Percentiles rank a stretch among this genome's conserved stretches.
These are phyloP conservation scores for Paraphoma chrysanthemicola DNA, from an alignment of 2,329 filamentous ascomycete genomes.

Conservation along the genomic window DNA sequence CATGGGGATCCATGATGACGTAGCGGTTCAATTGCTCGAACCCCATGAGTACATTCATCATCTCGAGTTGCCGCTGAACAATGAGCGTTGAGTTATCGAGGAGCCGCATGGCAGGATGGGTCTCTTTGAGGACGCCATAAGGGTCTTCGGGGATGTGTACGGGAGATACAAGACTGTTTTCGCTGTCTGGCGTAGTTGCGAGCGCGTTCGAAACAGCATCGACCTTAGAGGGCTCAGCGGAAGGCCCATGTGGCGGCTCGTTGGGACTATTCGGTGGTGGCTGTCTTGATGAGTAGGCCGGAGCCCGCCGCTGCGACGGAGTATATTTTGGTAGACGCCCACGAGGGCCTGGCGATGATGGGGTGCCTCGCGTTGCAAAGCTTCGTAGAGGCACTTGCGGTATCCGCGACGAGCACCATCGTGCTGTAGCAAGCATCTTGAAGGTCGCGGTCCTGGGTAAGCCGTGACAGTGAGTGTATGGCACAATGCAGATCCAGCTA, in stretches of 20 bases:
- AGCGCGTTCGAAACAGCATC: slow-evolving; percentile 56
- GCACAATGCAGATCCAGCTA: too few species aligned
- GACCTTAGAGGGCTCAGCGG: slow-evolving; percentile 37
- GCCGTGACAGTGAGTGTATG: not conserved
- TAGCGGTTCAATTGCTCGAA: slow-evolving; percentile 73
- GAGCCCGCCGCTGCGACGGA: slow-evolving; percentile 15
- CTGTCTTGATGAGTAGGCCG: slow-evolving; percentile 17
- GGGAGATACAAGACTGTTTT: slow-evolving; percentile 63
- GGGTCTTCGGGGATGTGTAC: slow-evolving; percentile 69
- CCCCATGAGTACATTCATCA: slow-evolving; percentile 71
- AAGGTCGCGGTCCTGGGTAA: not conserved
- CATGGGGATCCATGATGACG: slow-evolving; percentile 69
- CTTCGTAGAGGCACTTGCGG: slow-evolving; percentile 31
- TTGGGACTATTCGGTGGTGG: slow-evolving; percentile 11
- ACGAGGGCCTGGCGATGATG: slow-evolving; percentile 26
- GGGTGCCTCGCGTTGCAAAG: slow-evolving; percentile 30
- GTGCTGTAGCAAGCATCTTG: slow-evolving; percentile 34
- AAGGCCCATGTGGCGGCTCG: slow-evolving; percentile 18
- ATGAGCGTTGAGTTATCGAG: slow-evolving; percentile 68
- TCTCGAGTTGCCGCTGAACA: slow-evolving; percentile 68
- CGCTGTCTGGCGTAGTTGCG: slow-evolving; percentile 48
- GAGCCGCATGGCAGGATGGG: slow-evolving; percentile 64
- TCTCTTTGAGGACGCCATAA: slow-evolving; percentile 63
- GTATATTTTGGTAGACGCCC: slow-evolving; percentile 28
- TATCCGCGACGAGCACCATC: slow-evolving; percentile 33